These are phyloP conservation scores for Fusarium sp. DNA, from an alignment of 2,329 filamentous ascomycete species.

Conservation along the genomic window DNA sequence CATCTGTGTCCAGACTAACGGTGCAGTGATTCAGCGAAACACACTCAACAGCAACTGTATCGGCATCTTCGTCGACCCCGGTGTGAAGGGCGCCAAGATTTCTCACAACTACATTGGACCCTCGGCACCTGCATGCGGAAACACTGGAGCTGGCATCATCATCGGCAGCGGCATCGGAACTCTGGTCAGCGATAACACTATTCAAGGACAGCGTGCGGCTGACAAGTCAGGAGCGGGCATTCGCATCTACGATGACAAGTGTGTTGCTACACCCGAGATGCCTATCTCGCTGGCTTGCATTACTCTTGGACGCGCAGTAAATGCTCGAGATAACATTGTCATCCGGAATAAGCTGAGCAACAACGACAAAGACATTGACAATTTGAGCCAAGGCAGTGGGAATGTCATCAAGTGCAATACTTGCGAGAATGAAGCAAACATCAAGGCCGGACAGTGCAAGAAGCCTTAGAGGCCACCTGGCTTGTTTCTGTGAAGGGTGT, in stretches of 20 bases:
- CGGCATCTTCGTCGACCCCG: constrained; percentile 53
- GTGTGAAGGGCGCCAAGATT: constrained; percentile 48
- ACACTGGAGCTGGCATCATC: constrained; percentile 42
- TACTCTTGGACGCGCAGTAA: constrained; percentile 13
- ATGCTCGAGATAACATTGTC: constrained; percentile 48
- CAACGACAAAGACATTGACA: constrained; percentile 47
- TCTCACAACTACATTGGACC: constrained; percentile 48
- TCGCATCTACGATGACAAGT: constrained; percentile 44
- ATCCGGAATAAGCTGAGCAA: constrained; percentile 47
- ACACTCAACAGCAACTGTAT: constrained; percentile 49
- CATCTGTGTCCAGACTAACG: constrained; percentile 53
- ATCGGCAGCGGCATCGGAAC: constrained; percentile 48
- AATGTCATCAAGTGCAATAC: constrained; percentile 48
- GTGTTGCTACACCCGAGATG: not conserved
- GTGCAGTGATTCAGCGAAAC: constrained; percentile 51
- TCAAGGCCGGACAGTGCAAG: constrained; percentile 26
- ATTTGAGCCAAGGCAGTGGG: constrained; percentile 25
- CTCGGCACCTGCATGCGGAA: constrained; percentile 30
- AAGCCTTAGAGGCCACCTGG: not conserved
- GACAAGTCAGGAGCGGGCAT: constrained; percentile 39
- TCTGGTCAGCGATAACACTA: constrained; percentile 47
- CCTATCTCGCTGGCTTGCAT: constrained; percentile 28
- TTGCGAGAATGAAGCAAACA: constrained; percentile 22
- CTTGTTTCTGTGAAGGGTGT: no score
- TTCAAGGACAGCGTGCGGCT: constrained; percentile 44